Base-by-base conservation (phyloP, 2,329 filamentous ascomycete genomes). In the Tetracladium maxilliforme region DNA sequence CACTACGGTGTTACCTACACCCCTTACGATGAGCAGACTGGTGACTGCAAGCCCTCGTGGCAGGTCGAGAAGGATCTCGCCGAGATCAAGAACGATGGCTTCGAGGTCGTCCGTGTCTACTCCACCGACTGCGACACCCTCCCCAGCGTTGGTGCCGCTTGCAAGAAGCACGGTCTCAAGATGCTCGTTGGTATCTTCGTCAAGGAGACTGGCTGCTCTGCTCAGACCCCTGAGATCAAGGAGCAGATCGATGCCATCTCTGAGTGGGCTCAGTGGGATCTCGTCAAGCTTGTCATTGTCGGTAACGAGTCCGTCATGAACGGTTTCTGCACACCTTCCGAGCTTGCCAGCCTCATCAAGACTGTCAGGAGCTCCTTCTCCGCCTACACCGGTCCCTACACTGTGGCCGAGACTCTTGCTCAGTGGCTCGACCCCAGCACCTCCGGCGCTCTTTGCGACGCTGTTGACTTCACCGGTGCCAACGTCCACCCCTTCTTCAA, bases 401-500 rank as follows among this genome's bases (percentile, higher is more conserved):
- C 84, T 47, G 92, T 83, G 41, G 78, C 86, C 34, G 87, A 95
- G 61, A 75, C 86, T 28, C 67, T 92, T 41, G 68, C 75, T 52
- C 63, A 77, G 47, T 84, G 83, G 70, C 58, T 82, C 54, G 38
- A 57, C 26, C n/a, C n/a, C n/a, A n/a, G n/a, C n/a, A 61, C 75
- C 35, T 65, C 62, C 28, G 41, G 47, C 16, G 52, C 52, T 24
- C 64, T 94, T 33, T 94, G 87, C 66, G 41, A 44, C 18, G 66
- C 63, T 41, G 63, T 94, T 30, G 84, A 93, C 46, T 60, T 92
- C 33, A 66, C 82, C 19, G 80, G 76, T 52, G 73, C 71, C 53
- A 93, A 94, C 66, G 72, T 92, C 43, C 86, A 95, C 61, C 74
- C 86, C 39, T 94, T 79, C 77, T 95, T 94, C 77, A 92, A 92